Percentiles rank a stretch among this genome's conserved stretches.
Conservation (phyloP, 2,329 filamentous ascomycete genomes). For the Trichophaea hybrida region DNA sequence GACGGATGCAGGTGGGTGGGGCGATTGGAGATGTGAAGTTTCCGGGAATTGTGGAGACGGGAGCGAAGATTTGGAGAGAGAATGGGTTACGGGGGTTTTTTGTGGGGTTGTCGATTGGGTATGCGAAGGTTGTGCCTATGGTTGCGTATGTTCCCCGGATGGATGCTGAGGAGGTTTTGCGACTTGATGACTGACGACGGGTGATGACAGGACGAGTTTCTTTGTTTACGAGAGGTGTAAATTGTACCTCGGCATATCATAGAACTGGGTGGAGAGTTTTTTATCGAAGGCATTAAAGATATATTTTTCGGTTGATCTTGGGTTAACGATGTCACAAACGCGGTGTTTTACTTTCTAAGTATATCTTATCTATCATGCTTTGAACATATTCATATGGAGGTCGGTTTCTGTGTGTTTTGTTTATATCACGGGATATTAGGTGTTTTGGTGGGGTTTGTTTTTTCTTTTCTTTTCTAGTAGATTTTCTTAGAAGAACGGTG, state of each 20-base stretch:
- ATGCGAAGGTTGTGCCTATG: conserved; percentile 88
- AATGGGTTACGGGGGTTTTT: conserved; percentile 72
- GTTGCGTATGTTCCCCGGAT: conserved; percentile 41
- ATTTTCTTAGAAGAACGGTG: too few relatives aligned
- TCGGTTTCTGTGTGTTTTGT: neutral
- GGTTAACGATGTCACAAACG: neutral
- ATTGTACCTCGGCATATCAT: conserved; percentile 37
- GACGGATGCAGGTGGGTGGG: conserved; percentile 91
- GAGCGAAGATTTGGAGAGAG: conserved; percentile 58
- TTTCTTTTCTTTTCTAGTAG: neutral
- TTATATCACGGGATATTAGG: too few relatives aligned
- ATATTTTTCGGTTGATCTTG: neutral
- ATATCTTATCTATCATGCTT: neutral
- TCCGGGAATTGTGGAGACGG: conserved; percentile 65
- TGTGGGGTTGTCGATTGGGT: conserved; percentile 84
- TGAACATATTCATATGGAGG: neutral
- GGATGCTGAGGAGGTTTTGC: neutral
- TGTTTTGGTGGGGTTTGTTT: neutral
- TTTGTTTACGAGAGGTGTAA: conserved; percentile 54
- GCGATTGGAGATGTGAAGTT: conserved; percentile 81
- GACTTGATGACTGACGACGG: conserved; percentile 9
- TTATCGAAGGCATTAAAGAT: neutral
- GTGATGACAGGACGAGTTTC: conserved; percentile 39
- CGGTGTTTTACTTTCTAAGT: neutral
- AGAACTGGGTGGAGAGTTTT: neutral